Evolutionary conservation across 2,329 filamentous ascomycete species (phyloP), one percentile per base, ranked within the genome.

Genomic region (Neofusicoccum sp.): DNA sequence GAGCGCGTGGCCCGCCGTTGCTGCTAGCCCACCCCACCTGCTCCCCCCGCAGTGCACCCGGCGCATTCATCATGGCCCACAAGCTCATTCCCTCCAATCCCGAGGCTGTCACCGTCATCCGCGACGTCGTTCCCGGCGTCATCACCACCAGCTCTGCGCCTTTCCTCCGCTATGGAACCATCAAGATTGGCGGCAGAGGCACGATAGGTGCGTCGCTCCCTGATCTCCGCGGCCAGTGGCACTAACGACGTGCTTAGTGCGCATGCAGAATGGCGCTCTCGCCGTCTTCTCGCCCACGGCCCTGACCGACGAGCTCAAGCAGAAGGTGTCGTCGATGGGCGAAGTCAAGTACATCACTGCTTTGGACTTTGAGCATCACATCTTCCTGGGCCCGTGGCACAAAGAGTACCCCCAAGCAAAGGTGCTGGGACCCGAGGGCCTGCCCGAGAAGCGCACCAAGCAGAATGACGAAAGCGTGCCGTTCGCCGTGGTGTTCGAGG

Each of bases 281-380:
- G 91, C 92, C 68, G 88, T 97, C 75, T 97, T 97, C 84, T 97
- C 93, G 0, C 95, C 95, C 16, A 91, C 95, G 22, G 90, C 89
- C 12, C 84, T 97, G 62, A 98, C 93, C 3, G 84, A 89, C 3
- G 87, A 89, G 64, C 88, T 93, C 43, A 87, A 89, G 74, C 80
- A 91, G 58, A 79, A 83, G 61, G 77, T 86, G 22, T 81, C 87
- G n/a, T 75, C 80, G 33, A 65, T 83, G 62, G 88, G 88, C 56
- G 83, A 87, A 45, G 86, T 97, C 58, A 85, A 84, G 68, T 98
- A 98, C 82, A 88, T 99, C 68, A 83, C 94, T 31, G 94, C 95
- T 0, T 87, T 90, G 1, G 95, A 99, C 76, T 84, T 91, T 59
- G 93, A 99, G 80, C 95, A 99, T 78, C 95, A 99, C 83, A 92